These are phyloP conservation scores for Beta corolliflora DNA, from an alignment of 179 eudicot genomes.

Conservation along the genomic window DNA sequence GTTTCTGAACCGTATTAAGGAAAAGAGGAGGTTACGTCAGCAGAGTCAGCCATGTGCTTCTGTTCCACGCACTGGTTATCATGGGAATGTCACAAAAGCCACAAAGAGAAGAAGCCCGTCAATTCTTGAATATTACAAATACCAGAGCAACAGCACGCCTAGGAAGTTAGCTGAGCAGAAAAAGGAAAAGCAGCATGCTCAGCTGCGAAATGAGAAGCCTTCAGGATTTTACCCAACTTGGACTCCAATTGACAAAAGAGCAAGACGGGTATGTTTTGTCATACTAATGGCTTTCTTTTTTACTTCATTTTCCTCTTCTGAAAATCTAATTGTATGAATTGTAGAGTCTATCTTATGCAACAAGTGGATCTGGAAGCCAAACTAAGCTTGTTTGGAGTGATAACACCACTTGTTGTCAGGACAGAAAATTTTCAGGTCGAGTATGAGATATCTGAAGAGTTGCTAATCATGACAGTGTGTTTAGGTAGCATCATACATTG, in stretches of 20 bases:
- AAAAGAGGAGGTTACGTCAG: slow-evolving; percentile 67
- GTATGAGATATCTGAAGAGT: neutral
- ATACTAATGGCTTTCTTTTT: slow-evolving; percentile 10
- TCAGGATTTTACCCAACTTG: slow-evolving; percentile 35
- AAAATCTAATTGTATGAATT: slow-evolving; percentile 21
- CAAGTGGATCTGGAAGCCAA: slow-evolving; percentile 74
- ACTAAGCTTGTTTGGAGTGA: slow-evolving; percentile 86
- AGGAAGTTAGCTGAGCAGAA: slow-evolving; percentile 45
- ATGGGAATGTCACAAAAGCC: slow-evolving; percentile 41
- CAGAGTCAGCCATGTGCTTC: slow-evolving; percentile 57
- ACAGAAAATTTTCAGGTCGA: slow-evolving; percentile 22
- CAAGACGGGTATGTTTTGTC: slow-evolving; percentile 61
- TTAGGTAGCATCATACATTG: slow-evolving; percentile 9
- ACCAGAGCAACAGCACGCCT: slow-evolving; percentile 62
- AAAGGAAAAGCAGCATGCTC: slow-evolving; percentile 48
- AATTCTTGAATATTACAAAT: slow-evolving; percentile 72
- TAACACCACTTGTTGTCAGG: slow-evolving; percentile 31
- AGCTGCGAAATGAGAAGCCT: slow-evolving; percentile 49
- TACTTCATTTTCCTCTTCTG: slow-evolving; percentile 2
- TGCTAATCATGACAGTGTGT: slow-evolving; percentile 13
- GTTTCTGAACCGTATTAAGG: slow-evolving; percentile 84
- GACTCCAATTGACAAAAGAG: slow-evolving; percentile 93
- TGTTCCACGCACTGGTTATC: slow-evolving; percentile 39
- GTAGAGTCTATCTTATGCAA: slow-evolving; percentile 80
- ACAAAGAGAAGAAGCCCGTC: slow-evolving; percentile 85